A percentile compares a stretch with the other conserved stretches of the same genome.
Conservation (phyloP, 148 eudicot species). For the Nepenthes mirabilis region DNA sequence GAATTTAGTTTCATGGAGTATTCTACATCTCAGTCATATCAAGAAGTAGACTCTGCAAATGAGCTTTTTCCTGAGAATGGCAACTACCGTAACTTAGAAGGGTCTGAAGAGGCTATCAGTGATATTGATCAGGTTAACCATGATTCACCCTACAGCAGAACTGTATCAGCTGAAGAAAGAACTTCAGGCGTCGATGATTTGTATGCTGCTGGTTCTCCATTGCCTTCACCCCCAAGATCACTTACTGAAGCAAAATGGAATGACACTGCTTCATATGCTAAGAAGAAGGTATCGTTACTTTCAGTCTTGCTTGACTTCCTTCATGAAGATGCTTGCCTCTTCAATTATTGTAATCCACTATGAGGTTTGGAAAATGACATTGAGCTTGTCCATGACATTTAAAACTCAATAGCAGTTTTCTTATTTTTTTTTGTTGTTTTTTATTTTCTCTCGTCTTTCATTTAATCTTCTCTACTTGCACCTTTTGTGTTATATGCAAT, state of each 20-base stretch:
- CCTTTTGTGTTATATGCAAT: no score
- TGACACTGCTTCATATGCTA: slow-evolving; percentile 46
- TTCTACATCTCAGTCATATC: slow-evolving; percentile 8
- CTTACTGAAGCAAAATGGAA: slow-evolving; percentile 66
- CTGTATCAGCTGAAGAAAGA: slow-evolving; percentile 12
- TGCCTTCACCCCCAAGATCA: slow-evolving; percentile 22
- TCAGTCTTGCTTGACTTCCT: not conserved
- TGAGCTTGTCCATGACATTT: no score
- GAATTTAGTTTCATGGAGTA: slow-evolving; percentile 40
- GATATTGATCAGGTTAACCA: slow-evolving; percentile 30
- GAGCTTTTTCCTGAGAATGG: slow-evolving; percentile 16
- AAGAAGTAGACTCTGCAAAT: slow-evolving; percentile 11
- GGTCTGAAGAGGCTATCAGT: slow-evolving; percentile 6
- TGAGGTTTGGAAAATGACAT: not conserved
- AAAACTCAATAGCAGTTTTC: no score
- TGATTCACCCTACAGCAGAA: slow-evolving; percentile 52
- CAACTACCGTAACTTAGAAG: slow-evolving; percentile 19
- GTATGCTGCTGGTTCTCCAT: slow-evolving; percentile 31
- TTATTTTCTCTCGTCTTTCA: no score
- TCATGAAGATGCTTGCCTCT: not conserved
- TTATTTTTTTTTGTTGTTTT: no score
- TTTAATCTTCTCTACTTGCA: no score
- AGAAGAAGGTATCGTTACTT: slow-evolving; percentile 57
- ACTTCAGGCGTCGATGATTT: slow-evolving; percentile 18
- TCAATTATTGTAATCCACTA: not conserved